Evolutionary conservation across 2,329 filamentous ascomycete species (phyloP), one percentile per base, ranked within the genome.

Genomic region (Alternaria infectoria): DNA sequence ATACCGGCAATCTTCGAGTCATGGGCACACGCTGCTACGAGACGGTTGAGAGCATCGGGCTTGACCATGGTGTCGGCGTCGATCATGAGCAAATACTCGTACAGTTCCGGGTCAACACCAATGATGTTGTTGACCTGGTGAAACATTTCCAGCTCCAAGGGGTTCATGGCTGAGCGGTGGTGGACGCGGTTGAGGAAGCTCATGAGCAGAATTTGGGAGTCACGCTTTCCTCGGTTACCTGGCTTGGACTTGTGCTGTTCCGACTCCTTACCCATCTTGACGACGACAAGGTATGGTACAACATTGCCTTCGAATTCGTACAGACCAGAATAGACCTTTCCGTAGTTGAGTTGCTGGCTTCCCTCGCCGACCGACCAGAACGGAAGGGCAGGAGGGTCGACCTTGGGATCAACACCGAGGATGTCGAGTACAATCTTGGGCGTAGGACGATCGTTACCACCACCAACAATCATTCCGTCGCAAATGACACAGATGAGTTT

Each of bases 101-200:
- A 99, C 15, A 99, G 86, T 78, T 97, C 94, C 3, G 96, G 96
- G 73, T 99, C 94, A 15, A 99, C 96, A 73, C 96, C 96, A 67
- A 99, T 99, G 72, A 99, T 93, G 79, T 99, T 99, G 86, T 97
- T 97, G 84, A 99, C 93, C 80, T 99, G 96, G 77, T 99, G 96
- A 85, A 97, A 98, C 86, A 98, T 97, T 80, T 99, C 96, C 49
- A 99, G 84, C 79, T 99, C 96, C 12, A 99, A 89, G 15, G 96
- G 96, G 67, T 91, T 96, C 96, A 99, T 99, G 1, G 95, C 91
- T 2, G 92, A 86, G 66, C 94, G 92, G 81, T 98, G 93, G 79
- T 99, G 96, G 49, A 99, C 96, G 64, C 95, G 93, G 83, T 99
- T 99, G 73, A 99, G 88, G 87, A 99, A 99, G 82, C 91, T 95